A percentile compares a stretch with the other conserved stretches of the same genome.
phyloP scores from a whole-genome alignment of 176 grass and related monocot species.

The Musa troglodytarum region DNA sequence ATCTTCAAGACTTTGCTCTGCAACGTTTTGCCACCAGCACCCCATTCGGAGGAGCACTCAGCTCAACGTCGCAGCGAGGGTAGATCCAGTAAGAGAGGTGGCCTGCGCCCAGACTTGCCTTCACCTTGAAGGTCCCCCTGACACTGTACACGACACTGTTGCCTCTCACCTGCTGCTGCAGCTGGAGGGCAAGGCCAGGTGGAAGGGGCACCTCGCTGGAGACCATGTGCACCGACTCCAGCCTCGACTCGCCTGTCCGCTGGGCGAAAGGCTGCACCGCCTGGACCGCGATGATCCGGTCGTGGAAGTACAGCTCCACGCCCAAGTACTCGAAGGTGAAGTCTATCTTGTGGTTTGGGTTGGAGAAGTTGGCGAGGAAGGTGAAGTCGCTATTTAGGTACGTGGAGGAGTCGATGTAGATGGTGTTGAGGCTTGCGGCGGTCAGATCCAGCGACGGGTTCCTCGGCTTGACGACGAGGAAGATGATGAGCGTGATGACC shows the following conservation, averaged over 20 bases:
- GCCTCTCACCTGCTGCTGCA: constrained; percentile 61
- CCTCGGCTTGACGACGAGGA: constrained; percentile 54
- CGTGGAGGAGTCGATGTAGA: constrained; percentile 53
- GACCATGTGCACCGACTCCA: constrained; percentile 63
- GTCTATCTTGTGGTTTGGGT: constrained; percentile 70
- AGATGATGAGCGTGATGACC: constrained; percentile 49
- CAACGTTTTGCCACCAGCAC: constrained; percentile 61
- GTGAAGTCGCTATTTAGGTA: constrained; percentile 74
- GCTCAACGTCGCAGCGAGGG: constrained; percentile 48
- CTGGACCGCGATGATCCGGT: constrained; percentile 51
- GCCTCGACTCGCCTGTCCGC: constrained; percentile 33
- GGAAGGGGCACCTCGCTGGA: constrained; percentile 69
- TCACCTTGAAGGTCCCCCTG: constrained; percentile 59
- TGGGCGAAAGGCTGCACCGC: constrained; percentile 57
- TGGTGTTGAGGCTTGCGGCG: constrained; percentile 56
- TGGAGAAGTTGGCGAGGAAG: constrained; percentile 74
- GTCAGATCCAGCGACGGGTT: constrained; percentile 49
- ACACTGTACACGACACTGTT: constrained; percentile 65
- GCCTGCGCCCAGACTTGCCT: constrained; percentile 45
- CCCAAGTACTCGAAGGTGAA: constrained; percentile 43
- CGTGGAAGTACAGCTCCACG: constrained; percentile 62
- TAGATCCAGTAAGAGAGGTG: constrained; percentile 64
- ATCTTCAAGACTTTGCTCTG: constrained; percentile 35
- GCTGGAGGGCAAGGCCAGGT: constrained; percentile 41
- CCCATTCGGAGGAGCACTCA: constrained; percentile 73